phyloP scores from a whole-genome alignment of 1,139 yeast species.

The Blastobotrys raffinosifermentans region DNA sequence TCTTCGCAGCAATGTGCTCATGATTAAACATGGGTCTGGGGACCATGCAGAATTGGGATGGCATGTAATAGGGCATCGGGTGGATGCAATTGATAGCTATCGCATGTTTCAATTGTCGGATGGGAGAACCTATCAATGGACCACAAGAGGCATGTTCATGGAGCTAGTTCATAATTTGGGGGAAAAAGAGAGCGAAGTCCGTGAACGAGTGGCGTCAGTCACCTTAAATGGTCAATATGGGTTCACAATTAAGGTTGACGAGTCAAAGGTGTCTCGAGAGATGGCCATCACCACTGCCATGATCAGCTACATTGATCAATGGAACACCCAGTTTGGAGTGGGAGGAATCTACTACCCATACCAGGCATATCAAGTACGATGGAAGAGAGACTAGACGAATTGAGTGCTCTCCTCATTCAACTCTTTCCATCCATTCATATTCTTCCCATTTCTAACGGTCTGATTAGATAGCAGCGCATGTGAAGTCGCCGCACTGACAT shows the following conservation, averaged over 20 bases:
- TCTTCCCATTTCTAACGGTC: too few relatives aligned
- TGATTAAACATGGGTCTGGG: constrained; percentile 44
- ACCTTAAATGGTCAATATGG: constrained; percentile 45
- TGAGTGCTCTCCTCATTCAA: background rate
- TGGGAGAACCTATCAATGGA: constrained; percentile 60
- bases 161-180: constrained; percentile 54
- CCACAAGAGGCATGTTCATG: constrained; percentile 50
- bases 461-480: background rate
- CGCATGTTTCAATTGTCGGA: constrained; percentile 54
- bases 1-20: constrained; percentile 49
- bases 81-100: constrained; percentile 57
- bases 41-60: constrained; percentile 54
- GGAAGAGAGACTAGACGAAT: constrained; percentile 54
- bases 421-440: background rate
- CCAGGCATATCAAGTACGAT: constrained; percentile 46
- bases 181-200: constrained; percentile 55
- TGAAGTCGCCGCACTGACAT: background rate
- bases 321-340: constrained; percentile 55
- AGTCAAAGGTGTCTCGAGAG: constrained; percentile 47
- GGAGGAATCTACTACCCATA: constrained; percentile 58
- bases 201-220: constrained; percentile 52
- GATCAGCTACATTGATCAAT: constrained; percentile 56
- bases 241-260: constrained; percentile 50
- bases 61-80: constrained; percentile 54
- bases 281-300: constrained; percentile 55